Conservation (phyloP, 179 eudicot genomes). For the Spergularia azorica region DNA sequence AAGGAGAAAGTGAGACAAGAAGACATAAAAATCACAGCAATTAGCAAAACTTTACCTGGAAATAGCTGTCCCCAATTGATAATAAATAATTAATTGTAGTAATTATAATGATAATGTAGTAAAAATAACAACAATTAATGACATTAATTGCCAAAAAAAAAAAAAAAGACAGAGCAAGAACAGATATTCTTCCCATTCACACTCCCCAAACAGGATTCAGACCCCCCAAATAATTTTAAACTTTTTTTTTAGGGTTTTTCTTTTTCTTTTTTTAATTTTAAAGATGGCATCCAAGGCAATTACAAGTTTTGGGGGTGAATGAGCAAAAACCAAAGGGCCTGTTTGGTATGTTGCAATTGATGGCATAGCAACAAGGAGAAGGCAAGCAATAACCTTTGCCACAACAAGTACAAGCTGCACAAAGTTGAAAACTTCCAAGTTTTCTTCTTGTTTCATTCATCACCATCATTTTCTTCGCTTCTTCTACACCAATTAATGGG, state of each 20-base stretch:
- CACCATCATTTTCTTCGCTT: constrained; percentile 46
- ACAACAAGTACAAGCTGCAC: constrained; percentile 89
- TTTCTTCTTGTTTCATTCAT: constrained; percentile 67
- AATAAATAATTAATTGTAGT: neutral
- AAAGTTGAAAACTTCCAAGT: constrained; percentile 79
- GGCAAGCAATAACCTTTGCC: constrained; percentile 70
- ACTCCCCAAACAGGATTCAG: constrained; percentile 30
- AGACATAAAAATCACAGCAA: constrained; percentile 26
- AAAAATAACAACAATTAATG: constrained; percentile 26
- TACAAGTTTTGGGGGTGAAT: constrained; percentile 81
- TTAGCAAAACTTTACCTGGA: constrained; percentile 46
- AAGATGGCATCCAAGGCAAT: constrained; percentile 77
- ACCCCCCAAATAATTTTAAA: constrained; percentile 1
- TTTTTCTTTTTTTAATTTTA: constrained; percentile 18
- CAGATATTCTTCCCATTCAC: constrained; percentile 41
- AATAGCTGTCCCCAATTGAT: constrained; percentile 37
- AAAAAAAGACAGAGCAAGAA: constrained; percentile 25
- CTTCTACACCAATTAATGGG: constrained; percentile 42
- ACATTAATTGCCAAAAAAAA: constrained; percentile 16
- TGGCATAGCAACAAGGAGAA: constrained; percentile 91
- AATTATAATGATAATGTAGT: neutral
- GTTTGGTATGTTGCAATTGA: constrained; percentile 93
- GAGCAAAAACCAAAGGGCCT: constrained; percentile 94
- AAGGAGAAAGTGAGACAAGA: constrained; percentile 25
- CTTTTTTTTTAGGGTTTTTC: too few species aligned